Evolutionary conservation across 768 basidiomycete species (phyloP).

Genomic region (Boletus pseudopeckii): DNA sequence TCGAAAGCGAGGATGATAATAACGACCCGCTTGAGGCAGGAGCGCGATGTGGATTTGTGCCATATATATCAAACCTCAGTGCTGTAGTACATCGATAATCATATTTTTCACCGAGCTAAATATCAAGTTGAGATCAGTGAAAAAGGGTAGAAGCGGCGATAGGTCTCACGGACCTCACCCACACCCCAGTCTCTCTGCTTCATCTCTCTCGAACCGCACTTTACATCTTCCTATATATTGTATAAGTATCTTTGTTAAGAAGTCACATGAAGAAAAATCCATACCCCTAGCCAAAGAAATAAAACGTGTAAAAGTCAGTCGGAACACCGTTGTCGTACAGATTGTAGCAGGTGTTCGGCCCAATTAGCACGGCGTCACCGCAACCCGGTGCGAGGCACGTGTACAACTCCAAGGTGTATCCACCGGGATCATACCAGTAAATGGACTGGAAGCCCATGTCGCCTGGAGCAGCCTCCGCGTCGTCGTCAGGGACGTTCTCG

Average conservation of each 20-base stretch:
- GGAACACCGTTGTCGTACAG: neutral
- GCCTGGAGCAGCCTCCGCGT: neutral
- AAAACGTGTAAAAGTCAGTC: neutral
- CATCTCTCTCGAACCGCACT: neutral
- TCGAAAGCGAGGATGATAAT: neutral
- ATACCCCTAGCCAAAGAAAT: no score
- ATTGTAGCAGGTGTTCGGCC: neutral
- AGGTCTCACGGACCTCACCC: neutral
- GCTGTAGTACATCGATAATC: neutral
- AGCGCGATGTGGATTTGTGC: no score
- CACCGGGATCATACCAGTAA: neutral
- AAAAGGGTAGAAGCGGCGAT: neutral
- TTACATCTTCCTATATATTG: neutral
- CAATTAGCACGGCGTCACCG: neutral
- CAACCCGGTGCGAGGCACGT: neutral
- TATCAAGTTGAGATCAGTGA: no score
- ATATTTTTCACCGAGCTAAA: neutral
- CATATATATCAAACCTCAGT: neutral
- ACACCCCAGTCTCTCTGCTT: neutral
- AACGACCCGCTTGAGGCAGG: neutral
- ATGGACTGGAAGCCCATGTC: neutral
- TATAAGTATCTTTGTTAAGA: no score
- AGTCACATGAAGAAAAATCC: no score
- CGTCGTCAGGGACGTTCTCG: neutral
- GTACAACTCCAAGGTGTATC: neutral